phyloP scores from a whole-genome alignment of 2,329 filamentous ascomycete genomes.

The Helotiales sp. region DNA sequence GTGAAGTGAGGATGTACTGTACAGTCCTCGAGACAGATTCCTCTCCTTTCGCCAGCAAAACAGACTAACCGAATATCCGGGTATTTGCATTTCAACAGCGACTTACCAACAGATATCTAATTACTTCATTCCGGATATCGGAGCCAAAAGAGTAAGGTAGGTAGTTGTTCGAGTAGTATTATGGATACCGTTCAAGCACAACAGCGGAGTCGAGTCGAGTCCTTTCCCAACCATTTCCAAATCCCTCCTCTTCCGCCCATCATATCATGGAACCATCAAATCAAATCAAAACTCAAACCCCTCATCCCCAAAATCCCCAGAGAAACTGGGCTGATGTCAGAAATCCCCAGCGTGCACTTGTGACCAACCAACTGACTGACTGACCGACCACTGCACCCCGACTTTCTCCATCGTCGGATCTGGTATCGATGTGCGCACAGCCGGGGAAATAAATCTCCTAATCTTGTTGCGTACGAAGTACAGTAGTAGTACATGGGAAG shows the following conservation, averaged over 20 bases:
- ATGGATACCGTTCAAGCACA: background rate
- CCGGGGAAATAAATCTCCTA: background rate
- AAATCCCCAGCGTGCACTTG: background rate
- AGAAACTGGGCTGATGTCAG: background rate
- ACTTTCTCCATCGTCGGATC: background rate
- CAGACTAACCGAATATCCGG: conserved; percentile 8
- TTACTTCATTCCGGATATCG: background rate
- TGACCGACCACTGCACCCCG: background rate
- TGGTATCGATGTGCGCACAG: background rate
- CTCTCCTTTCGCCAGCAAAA: background rate
- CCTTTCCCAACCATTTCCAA: background rate
- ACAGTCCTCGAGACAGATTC: background rate
- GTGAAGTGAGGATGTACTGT: background rate
- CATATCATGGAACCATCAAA: background rate
- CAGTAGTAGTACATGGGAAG: no score
- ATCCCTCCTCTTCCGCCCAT: no score
- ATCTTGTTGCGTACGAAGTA: no score
- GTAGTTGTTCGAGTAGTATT: background rate
- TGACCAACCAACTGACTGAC: no score
- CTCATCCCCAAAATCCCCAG: background rate
- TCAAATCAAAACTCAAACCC: background rate
- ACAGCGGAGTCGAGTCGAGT: background rate
- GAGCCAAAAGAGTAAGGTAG: background rate
- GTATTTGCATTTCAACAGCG: conserved; percentile 1
- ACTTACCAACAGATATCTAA: background rate